These are phyloP conservation scores for Penicillium concentricum DNA, from an alignment of 2,329 filamentous ascomycete species.

Conservation along the genomic window DNA sequence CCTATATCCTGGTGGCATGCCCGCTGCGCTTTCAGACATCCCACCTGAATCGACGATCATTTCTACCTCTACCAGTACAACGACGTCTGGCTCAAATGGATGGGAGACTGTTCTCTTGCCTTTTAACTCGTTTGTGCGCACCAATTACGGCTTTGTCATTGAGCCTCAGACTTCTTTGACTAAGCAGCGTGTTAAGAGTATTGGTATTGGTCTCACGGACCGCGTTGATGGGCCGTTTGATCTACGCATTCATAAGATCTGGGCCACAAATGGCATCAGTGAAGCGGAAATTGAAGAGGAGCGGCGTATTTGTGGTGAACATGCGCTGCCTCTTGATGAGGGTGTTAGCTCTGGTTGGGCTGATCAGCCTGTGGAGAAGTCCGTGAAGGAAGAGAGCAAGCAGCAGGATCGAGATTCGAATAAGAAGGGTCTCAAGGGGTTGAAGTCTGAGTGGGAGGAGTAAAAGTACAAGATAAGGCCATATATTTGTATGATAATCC, in stretches of 20 bases:
- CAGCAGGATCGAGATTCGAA: constrained; percentile 20
- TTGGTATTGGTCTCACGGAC: constrained; percentile 88
- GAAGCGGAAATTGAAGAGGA: constrained; percentile 43
- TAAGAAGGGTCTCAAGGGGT: constrained; percentile 35
- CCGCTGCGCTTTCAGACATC: constrained; percentile 39
- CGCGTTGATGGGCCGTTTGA: constrained; percentile 85
- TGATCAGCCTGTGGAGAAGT: constrained; percentile 1
- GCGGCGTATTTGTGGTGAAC: constrained; percentile 39
- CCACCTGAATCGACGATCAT: constrained; percentile 38
- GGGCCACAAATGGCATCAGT: constrained; percentile 76
- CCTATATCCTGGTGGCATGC: constrained; percentile 30
- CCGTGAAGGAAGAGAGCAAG: constrained; percentile 3
- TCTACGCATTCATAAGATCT: constrained; percentile 78
- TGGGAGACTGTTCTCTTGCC: constrained; percentile 96
- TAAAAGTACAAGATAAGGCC: constrained; percentile 3
- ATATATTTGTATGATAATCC: constrained; percentile 9
- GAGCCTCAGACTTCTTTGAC: constrained; percentile 91
- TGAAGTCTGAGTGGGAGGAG: constrained; percentile 37
- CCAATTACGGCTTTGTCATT: constrained; percentile 86
- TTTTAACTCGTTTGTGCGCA: constrained; percentile 91
- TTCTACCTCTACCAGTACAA: constrained; percentile 29
- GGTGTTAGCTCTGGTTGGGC: constrained; percentile 33
- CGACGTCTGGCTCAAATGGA: constrained; percentile 68
- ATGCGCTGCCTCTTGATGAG: constrained; percentile 40
- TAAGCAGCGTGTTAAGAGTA: constrained; percentile 76